phyloP scores from a whole-genome alignment of 306 rosid species.

The Citrullus amarus region DNA sequence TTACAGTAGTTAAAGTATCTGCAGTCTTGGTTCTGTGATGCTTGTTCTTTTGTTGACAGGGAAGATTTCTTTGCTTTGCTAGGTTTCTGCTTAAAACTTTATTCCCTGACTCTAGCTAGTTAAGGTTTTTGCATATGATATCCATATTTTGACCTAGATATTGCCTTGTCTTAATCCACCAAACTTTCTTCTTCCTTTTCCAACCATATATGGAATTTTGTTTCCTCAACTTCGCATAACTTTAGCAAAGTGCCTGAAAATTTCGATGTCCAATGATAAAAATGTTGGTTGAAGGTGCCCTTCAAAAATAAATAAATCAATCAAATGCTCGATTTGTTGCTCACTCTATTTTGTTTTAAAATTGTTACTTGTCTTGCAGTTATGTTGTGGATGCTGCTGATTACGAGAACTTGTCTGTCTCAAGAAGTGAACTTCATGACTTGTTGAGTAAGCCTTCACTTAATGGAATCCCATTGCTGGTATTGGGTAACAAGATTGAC shows the following conservation, averaged over 20 bases:
- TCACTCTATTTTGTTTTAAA: not conserved
- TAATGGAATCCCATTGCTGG: slow-evolving; percentile 43
- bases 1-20: not conserved
- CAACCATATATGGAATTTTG: not conserved
- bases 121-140: not conserved
- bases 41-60: not conserved
- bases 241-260: not conserved
- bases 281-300: not conserved
- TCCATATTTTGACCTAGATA: not conserved
- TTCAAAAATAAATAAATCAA: not conserved
- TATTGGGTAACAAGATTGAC: slow-evolving; percentile 58
- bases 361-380: slow-evolving; percentile 19
- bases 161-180: not conserved
- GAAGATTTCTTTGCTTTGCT: not conserved
- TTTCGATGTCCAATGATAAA: not conserved
- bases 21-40: not conserved
- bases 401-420: slow-evolving; percentile 33
- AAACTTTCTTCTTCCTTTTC: not conserved
- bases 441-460: slow-evolving; percentile 47
- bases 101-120: not conserved
- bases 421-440: slow-evolving; percentile 56
- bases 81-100: not conserved
- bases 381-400: slow-evolving; percentile 67
- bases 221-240: not conserved
- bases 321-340: not conserved